A percentile compares a stretch with the other conserved stretches of the same genome.
Conservation (phyloP, 331 rosid genomes). For the Rosa hybrid region DNA sequence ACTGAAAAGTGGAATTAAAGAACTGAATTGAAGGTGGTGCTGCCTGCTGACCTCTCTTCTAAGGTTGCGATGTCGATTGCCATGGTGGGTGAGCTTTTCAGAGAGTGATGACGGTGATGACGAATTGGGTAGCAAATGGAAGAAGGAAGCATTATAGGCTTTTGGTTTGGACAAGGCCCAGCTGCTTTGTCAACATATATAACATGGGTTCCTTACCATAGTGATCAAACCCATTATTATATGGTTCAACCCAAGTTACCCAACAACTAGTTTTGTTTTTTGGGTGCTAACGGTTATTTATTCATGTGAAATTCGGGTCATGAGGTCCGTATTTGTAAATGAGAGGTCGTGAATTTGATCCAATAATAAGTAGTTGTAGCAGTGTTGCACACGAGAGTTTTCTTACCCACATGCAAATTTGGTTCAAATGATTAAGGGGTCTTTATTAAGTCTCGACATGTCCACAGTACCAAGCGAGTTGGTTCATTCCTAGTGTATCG, state of each 20-base stretch:
- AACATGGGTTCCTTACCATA: too few relatives aligned
- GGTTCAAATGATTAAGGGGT: too few relatives aligned
- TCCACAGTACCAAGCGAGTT: too few relatives aligned
- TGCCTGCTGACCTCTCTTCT: slow-evolving; percentile 47
- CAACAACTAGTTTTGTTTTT: too few relatives aligned
- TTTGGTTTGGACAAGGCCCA: neutral
- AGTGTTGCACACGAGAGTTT: too few relatives aligned
- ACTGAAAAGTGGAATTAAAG: neutral
- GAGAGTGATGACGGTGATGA: neutral
- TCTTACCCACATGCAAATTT: too few relatives aligned
- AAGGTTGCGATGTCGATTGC: slow-evolving; percentile 43
- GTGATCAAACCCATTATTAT: too few relatives aligned
- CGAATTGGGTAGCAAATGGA: neutral
- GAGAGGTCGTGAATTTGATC: neutral
- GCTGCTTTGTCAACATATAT: neutral
- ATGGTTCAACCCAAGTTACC: too few relatives aligned
- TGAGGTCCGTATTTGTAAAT: neutral
- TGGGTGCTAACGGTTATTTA: too few relatives aligned
- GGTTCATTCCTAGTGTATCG: too few relatives aligned
- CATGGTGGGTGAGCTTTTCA: slow-evolving; percentile 46
- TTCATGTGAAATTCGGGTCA: too few relatives aligned
- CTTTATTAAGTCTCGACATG: too few relatives aligned
- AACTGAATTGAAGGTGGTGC: neutral
- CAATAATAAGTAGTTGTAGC: neutral
- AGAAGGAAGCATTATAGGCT: neutral